Evolutionary conservation across 192 early-diverging fungal genomes (phyloP).

Genomic region (Thamnidium elegans): DNA sequence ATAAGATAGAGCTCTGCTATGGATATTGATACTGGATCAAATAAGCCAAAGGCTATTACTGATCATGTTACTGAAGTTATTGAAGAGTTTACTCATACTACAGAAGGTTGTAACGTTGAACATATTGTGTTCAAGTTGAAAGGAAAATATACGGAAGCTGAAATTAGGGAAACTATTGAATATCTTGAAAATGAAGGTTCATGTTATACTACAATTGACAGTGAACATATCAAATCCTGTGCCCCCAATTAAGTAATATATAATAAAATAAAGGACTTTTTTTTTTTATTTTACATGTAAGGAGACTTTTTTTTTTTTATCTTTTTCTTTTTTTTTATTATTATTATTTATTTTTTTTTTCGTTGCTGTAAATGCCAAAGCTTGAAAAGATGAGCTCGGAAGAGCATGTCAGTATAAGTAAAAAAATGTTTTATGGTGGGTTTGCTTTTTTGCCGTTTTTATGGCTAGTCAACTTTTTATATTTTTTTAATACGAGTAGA

Average conservation of each 20-base stretch:
- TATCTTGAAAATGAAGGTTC: conserved; percentile 61
- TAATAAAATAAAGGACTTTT: background rate
- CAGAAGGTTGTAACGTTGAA: conserved; percentile 48
- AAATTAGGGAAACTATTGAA: conserved; percentile 42
- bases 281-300: background rate
- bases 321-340: background rate
- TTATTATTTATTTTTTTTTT: conserved; percentile 5
- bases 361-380: conserved; percentile 24
- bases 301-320: background rate
- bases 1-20: no score
- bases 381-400: conserved; percentile 48
- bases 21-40: no score
- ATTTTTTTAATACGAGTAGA: conserved; percentile 52
- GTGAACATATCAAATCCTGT: conserved; percentile 57
- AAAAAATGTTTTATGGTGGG: conserved; percentile 58
- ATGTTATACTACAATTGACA: conserved; percentile 67
- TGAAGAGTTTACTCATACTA: conserved; percentile 9
- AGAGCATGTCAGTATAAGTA: conserved; percentile 57
- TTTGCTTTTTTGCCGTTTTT: conserved; percentile 59
- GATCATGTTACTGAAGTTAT: conserved; percentile 22
- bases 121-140: conserved; percentile 33
- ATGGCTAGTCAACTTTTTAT: conserved; percentile 70
- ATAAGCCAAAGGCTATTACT: background rate
- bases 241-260: conserved; percentile 13
- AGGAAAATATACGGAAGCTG: background rate